Evolutionary conservation across 2,329 filamentous ascomycete species (phyloP).

Genomic region (Lachnellula suecica): DNA sequence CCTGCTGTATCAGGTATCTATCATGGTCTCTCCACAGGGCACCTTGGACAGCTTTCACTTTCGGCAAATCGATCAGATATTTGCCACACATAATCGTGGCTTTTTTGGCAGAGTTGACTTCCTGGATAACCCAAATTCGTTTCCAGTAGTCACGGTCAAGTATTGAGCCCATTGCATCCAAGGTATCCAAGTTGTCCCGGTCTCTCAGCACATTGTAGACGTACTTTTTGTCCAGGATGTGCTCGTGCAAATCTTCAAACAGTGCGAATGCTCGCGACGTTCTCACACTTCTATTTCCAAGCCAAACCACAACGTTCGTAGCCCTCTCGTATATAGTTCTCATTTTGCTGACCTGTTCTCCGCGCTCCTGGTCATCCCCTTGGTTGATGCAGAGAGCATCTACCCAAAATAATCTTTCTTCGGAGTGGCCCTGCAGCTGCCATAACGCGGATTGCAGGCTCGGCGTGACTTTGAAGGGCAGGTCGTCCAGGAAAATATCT

Average conservation of each 20-base stretch:
- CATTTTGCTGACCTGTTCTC: constrained; percentile 12
- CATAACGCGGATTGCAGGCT: constrained; percentile 11
- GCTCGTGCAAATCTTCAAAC: not conserved
- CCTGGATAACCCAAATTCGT: constrained; percentile 4
- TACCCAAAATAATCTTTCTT: constrained; percentile 6
- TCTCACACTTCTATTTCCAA: not conserved
- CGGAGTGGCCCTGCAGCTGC: not conserved
- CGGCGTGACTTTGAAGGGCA: not conserved
- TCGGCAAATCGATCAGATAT: not conserved
- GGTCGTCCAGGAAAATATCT: not conserved
- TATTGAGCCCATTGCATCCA: not conserved
- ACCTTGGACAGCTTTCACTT: not conserved
- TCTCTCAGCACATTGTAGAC: not conserved
- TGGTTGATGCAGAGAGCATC: constrained; percentile 24
- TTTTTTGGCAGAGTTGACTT: constrained; percentile 1
- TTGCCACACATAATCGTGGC: not conserved
- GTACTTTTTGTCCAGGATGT: not conserved
- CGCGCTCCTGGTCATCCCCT: constrained; percentile 40
- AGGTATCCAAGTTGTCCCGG: not conserved
- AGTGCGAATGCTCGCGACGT: not conserved
- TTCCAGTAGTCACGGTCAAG: constrained; percentile 4
- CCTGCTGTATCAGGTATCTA: not conserved
- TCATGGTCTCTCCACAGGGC: not conserved
- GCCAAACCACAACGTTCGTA: constrained; percentile 4
- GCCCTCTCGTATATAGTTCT: constrained; percentile 11